A percentile compares a stretch with the other conserved stretches of the same genome.
Conservation (phyloP, 179 eudicot species). For the Drosera spatulata region DNA sequence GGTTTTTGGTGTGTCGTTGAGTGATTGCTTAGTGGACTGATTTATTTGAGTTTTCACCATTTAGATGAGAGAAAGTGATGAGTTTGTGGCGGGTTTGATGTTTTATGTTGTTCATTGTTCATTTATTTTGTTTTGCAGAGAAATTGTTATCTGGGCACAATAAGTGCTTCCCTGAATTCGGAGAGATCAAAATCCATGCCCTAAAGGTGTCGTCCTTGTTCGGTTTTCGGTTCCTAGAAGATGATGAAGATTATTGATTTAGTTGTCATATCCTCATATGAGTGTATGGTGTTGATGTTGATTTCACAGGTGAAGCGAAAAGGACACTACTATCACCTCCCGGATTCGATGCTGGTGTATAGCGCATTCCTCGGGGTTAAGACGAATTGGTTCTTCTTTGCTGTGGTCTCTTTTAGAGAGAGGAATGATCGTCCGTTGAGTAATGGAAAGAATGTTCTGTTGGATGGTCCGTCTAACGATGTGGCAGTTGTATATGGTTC, state of each 20-base stretch:
- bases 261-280: slow-evolving; percentile 1
- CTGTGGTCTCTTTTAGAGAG: slow-evolving; percentile 24
- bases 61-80: no score
- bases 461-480: slow-evolving; percentile 11
- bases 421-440: slow-evolving; percentile 1
- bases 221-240: not conserved
- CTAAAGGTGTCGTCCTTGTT: slow-evolving; percentile 36
- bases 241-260: not conserved
- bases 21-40: no score
- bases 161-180: slow-evolving; percentile 41
- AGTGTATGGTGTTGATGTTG: slow-evolving; percentile 7
- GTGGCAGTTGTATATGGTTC: not conserved
- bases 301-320: slow-evolving; percentile 44
- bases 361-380: slow-evolving; percentile 34
- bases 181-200: slow-evolving; percentile 35
- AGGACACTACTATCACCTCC: slow-evolving; percentile 42
- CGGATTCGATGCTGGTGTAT: slow-evolving; percentile 43
- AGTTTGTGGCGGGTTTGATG: no score
- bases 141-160: slow-evolving; percentile 35
- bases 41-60: no score
- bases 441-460: slow-evolving; percentile 6
- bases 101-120: no score
- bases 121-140: slow-evolving; percentile 40
- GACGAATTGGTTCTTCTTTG: slow-evolving; percentile 46
- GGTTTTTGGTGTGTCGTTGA: no score